These are phyloP conservation scores for Eucalyptus virginea DNA, from an alignment of 345 rosid genomes.

Conservation along the genomic window DNA sequence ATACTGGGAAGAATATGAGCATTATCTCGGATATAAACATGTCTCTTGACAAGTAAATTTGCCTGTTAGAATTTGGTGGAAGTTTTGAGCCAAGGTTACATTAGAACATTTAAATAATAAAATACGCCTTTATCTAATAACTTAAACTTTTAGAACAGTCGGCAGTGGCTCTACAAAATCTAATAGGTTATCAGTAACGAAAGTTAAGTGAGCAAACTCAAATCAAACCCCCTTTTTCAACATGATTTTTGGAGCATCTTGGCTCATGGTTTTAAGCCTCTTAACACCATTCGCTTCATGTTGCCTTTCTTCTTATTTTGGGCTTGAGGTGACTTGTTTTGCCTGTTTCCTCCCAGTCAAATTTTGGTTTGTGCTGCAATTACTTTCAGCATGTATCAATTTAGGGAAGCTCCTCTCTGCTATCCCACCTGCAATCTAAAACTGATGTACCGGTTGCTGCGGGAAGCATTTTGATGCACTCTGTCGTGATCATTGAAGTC, in stretches of 20 bases:
- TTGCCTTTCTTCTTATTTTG: not conserved
- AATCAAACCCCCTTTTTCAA: not conserved
- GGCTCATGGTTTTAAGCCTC: not conserved
- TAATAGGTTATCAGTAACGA: not conserved
- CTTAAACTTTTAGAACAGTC: too few relatives aligned
- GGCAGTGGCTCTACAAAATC: fast-evolving
- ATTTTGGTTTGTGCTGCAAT: too few relatives aligned
- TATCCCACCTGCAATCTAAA: too few relatives aligned
- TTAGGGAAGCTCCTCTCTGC: too few relatives aligned
- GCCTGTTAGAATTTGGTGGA: not conserved
- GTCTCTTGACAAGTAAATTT: not conserved
- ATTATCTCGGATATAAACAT: not conserved
- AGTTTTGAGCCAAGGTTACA: not conserved
- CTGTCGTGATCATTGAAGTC: too few relatives aligned
- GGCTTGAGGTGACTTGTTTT: not conserved
- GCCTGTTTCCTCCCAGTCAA: not conserved
- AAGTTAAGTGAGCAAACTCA: not conserved
- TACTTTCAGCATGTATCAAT: too few relatives aligned
- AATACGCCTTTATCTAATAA: too few relatives aligned
- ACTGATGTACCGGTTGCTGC: too few relatives aligned
- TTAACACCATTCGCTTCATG: not conserved
- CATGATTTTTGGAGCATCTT: not conserved
- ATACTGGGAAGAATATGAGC: not conserved
- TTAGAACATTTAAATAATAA: too few relatives aligned
- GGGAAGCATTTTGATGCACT: too few relatives aligned